A percentile compares a stretch with the other conserved stretches of the same genome.
These are phyloP conservation scores for Earliella scabrosa DNA, from an alignment of 1,284 basidiomycete species.

Conservation along the genomic window DNA sequence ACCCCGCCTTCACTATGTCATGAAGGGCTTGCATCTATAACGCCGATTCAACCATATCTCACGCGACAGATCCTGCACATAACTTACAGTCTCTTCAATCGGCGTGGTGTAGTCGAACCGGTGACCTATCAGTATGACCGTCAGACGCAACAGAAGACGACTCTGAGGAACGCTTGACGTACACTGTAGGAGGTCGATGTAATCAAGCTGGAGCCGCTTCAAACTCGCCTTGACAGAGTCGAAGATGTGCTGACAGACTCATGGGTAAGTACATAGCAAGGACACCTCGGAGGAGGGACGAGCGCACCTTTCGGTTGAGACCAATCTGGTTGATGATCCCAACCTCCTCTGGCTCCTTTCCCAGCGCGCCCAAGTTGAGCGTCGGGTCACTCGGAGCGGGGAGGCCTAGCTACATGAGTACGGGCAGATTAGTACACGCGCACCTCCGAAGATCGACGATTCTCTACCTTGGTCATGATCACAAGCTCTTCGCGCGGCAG, in stretches of 20 bases:
- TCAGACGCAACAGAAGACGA: too few relatives aligned
- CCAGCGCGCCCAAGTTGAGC: background rate
- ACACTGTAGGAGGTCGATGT: constrained; percentile 44
- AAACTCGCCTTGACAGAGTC: constrained; percentile 44
- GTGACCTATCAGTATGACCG: constrained; percentile 12
- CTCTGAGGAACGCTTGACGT: too few relatives aligned
- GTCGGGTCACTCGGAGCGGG: constrained; percentile 39
- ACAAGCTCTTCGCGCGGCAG: constrained; percentile 61
- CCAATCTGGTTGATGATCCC: constrained; percentile 42
- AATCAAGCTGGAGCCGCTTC: constrained; percentile 44
- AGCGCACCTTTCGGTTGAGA: constrained; percentile 35
- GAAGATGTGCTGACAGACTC: constrained; percentile 43
- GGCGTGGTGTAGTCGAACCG: constrained; percentile 24
- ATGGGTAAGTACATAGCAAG: background rate
- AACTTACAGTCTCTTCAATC: constrained; percentile 27
- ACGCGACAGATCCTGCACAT: too few relatives aligned
- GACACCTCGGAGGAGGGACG: background rate
- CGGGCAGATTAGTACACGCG: background rate
- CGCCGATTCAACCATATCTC: background rate
- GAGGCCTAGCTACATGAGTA: constrained; percentile 4
- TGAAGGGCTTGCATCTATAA: constrained; percentile 37
- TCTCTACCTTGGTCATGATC: constrained; percentile 58
- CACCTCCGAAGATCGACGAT: background rate
- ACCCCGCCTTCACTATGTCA: constrained; percentile 39
- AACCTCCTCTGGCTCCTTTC: constrained; percentile 15